Base-by-base conservation (phyloP, 2,329 filamentous ascomycete species). In the Rhexocercosporidium sp. region DNA sequence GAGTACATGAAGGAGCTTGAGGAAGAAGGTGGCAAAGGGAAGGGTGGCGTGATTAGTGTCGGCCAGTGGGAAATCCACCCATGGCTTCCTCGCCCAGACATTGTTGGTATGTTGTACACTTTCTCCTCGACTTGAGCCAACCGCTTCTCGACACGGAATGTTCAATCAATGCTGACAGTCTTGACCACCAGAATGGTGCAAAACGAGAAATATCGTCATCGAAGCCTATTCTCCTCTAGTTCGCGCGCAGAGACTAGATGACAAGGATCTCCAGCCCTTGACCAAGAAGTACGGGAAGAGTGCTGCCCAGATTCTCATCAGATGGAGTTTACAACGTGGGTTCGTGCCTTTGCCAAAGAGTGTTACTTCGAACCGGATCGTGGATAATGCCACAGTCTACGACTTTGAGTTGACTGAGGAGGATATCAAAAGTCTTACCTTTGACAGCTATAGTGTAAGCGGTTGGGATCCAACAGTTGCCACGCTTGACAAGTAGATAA, bases 21-120 rank as follows among this genome's bases (percentile, higher is more conserved):
- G 74, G 75, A 77, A 20, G 86, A 88, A 66, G 84, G 86, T 54
- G 88, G 87, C 1, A 80, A 82, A 66, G 90, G 89, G 11, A 89
- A 88, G 71, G 89, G 87, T 53, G 92, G 92, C 27, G 82, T 92
- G 47, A 85, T 97, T 75, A 91, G 90, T 68, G 91, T 97, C 44
- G 94, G 93, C 47, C 94, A 97, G 80, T 93, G 91, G 79, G 94
- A 97, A 80, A 81, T 97, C 12, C 94, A 97, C 79, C 94, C 94
- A 0, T 97, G 93, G 94, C 87, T 94, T 49, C 84, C 89, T 9
- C 85, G 94, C n/a, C 81, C 84, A 25, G 93, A 97, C 75, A 93
- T 97, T 68, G 88, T 90, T 9, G 41, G 59, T 51, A 51, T 18
- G 59, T 37, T 56, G 7, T 11, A 22, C 18, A 12, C 46, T 14